Percentiles rank a stretch among this genome's conserved stretches.
Conservation (phyloP, 2,329 filamentous ascomycete species). For the Monosporascus sp. region DNA sequence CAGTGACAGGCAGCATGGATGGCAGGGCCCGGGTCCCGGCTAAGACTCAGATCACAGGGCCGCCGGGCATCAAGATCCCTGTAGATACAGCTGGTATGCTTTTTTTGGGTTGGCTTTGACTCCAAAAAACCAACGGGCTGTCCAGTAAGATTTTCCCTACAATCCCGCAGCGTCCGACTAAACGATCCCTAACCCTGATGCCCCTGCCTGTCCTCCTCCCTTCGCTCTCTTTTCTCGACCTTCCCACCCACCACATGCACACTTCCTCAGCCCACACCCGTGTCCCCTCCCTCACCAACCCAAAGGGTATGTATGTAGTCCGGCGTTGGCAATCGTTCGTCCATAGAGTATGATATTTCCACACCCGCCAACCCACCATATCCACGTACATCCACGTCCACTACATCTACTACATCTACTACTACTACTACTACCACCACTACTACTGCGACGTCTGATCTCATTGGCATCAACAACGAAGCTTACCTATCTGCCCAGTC, state of each 20-base stretch:
- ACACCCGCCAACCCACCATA: conserved; percentile 19
- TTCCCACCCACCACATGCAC: not conserved
- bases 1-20: not conserved
- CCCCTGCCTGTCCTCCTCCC: not conserved
- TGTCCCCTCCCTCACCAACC: conserved; percentile 11
- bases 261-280: conserved; percentile 8
- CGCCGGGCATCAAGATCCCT: not conserved
- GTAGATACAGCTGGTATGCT: not conserved
- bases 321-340: conserved; percentile 8
- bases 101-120: not conserved
- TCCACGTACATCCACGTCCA: not conserved
- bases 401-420: not conserved
- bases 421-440: not conserved
- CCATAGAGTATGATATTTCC: conserved; percentile 27
- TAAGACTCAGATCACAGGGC: not conserved
- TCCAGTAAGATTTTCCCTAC: not conserved
- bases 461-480: not conserved
- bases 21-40: not conserved
- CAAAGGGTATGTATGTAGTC: not conserved
- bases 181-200: not conserved
- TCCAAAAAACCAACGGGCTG: not conserved
- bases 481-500: conserved; percentile 22
- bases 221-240: not conserved
- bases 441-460: not conserved
- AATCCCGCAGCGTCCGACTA: not conserved